Evolutionary conservation across 495 filamentous ascomycete species (phyloP).

Genomic region (Xylaria sp.): DNA sequence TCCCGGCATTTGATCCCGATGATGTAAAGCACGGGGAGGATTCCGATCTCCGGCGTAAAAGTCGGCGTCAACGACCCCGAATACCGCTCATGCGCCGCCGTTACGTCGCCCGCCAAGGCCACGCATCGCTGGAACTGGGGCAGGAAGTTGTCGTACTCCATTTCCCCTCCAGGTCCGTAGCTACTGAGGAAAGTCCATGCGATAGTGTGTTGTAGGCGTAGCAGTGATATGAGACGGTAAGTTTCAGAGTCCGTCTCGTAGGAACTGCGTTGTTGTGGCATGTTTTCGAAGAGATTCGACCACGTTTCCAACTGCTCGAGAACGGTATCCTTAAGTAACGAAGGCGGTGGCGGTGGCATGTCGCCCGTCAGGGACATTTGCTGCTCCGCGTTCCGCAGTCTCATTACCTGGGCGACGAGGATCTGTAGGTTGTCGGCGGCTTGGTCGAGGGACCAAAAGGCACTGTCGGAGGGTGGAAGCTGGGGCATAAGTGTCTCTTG

Average conservation of each 20-base stretch:
- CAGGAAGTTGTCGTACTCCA: constrained; percentile 31
- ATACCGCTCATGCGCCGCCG: constrained; percentile 18
- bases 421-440: constrained; percentile 29
- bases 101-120: constrained; percentile 2
- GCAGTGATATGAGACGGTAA: constrained; percentile 17
- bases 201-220: constrained; percentile 41
- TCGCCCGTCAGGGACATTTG: background rate
- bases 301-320: constrained; percentile 29
- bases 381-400: constrained; percentile 19
- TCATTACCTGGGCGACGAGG: constrained; percentile 28
- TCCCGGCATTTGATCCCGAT: constrained; percentile 44
- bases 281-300: constrained; percentile 27
- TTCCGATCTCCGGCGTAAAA: constrained; percentile 33
- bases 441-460: constrained; percentile 26
- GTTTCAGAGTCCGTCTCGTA: background rate
- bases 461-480: background rate
- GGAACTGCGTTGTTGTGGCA: constrained; percentile 18
- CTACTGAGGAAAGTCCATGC: constrained; percentile 37
- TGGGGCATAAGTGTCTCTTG: constrained; percentile 11
- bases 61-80: constrained; percentile 25
- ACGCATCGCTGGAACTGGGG: constrained; percentile 28
- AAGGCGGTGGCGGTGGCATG: background rate
- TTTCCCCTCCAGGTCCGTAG: constrained; percentile 29
- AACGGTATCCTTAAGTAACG: constrained; percentile 18
- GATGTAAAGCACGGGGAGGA: constrained; percentile 38